Evolutionary conservation across 108 stramenopile species (phyloP).

Genomic region (Discostella pseudostelligera): DNA sequence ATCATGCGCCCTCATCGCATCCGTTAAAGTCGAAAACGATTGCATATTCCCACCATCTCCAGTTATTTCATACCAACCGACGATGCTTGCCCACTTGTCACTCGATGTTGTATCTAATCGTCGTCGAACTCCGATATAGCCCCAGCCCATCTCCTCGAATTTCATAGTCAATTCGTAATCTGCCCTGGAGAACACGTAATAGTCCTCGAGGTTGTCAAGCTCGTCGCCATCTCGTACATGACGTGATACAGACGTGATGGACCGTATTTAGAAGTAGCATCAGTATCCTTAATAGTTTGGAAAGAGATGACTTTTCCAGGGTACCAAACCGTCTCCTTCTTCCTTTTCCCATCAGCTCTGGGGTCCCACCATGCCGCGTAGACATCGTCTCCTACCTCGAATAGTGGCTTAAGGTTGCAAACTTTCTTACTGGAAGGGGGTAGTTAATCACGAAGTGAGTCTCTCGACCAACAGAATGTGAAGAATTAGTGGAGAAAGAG

Average conservation of each 20-base stretch:
- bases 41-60: not conserved
- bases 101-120: not conserved
- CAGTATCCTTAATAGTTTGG: not conserved
- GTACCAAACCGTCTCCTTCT: not conserved
- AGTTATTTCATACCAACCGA: conserved; percentile 16
- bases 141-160: conserved; percentile 7
- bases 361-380: conserved; percentile 17
- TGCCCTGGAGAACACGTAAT: not conserved
- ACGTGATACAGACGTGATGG: conserved; percentile 5
- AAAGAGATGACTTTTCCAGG: conserved; percentile 15
- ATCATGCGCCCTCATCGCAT: conserved; percentile 15
- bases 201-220: conserved; percentile 8
- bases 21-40: conserved; percentile 1
- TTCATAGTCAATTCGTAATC: conserved; percentile 11
- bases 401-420: conserved; percentile 15
- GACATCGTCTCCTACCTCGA: conserved; percentile 15
- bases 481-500: not conserved
- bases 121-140: conserved; percentile 6
- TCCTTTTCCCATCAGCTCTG: not conserved
- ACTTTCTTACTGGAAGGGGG: not conserved
- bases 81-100: conserved; percentile 12
- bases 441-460: not conserved
- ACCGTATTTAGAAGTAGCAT: conserved; percentile 1
- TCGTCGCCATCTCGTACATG: conserved; percentile 18
- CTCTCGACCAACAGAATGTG: not conserved